A percentile compares a stretch with the other conserved stretches of the same genome.
These are phyloP conservation scores for Pseudogymnoascus sp. DNA, from an alignment of 2,329 filamentous ascomycete genomes.

Conservation along the genomic window DNA sequence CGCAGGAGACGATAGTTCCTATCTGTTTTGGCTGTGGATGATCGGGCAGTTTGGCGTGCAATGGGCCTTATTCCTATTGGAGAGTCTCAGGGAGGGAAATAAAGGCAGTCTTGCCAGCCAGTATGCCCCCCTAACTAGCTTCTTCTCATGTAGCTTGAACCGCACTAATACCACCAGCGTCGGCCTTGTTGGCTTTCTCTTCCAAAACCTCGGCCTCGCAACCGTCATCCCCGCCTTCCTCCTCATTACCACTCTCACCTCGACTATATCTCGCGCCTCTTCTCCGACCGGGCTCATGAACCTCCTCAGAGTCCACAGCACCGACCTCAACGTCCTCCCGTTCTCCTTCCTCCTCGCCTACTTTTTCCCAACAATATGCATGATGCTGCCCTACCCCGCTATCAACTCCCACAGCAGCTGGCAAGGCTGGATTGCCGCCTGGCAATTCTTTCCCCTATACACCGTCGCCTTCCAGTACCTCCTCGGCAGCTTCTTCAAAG, in stretches of 20 bases:
- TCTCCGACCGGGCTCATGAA: neutral
- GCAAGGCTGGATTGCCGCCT: neutral
- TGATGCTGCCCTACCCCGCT: conserved; percentile 4
- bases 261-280: neutral
- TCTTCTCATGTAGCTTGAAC: neutral
- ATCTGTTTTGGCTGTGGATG: conserved; percentile 9
- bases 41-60: neutral
- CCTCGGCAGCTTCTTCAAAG: neutral
- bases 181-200: neutral
- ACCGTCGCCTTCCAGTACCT: neutral
- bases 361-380: neutral
- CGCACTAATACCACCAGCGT: neutral
- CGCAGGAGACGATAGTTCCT: neutral
- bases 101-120: neutral
- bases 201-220: conserved; percentile 1
- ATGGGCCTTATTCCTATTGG: neutral
- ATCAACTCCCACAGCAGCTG: conserved; percentile 1
- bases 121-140: neutral
- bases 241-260: neutral
- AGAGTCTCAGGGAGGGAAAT: conserved; percentile 1
- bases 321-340: conserved; percentile 1
- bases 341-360: conserved; percentile 3
- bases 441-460: conserved; percentile 4
- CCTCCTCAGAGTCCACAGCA: neutral
- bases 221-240: conserved; percentile 5